These are phyloP conservation scores for Geotrichum cucujoidarum DNA, from an alignment of 1,139 yeast species.

Conservation along the genomic window DNA sequence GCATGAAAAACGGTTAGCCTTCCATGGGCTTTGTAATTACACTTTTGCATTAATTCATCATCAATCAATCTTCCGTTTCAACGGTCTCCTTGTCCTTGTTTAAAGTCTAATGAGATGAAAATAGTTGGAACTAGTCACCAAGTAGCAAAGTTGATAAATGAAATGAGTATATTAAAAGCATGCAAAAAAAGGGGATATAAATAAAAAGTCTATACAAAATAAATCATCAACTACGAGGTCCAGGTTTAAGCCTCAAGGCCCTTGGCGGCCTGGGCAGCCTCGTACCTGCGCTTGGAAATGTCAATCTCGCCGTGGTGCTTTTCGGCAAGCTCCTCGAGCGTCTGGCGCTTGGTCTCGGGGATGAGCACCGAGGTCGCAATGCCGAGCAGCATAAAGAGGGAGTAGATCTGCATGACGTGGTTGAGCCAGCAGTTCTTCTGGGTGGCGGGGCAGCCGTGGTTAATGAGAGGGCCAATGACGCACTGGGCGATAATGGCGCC, in stretches of 20 bases:
- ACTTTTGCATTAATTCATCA: too few relatives aligned
- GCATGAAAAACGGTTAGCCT: too few relatives aligned
- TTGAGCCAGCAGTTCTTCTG: constrained; percentile 71
- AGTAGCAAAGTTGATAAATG: neutral
- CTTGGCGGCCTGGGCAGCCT: constrained; percentile 9
- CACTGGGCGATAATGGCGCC: constrained; percentile 85
- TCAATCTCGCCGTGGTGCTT: constrained; percentile 73
- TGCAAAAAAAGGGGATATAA: too few relatives aligned
- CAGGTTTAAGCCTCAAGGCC: neutral
- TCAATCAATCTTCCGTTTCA: too few relatives aligned
- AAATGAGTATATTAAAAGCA: neutral
- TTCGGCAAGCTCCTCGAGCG: constrained; percentile 76
- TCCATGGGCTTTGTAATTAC: too few relatives aligned
- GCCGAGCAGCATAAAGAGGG: constrained; percentile 83
- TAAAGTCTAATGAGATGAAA: too few relatives aligned
- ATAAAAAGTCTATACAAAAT: too few relatives aligned
- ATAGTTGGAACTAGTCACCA: neutral
- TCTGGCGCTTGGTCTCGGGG: constrained; percentile 88
- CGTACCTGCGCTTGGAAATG: constrained; percentile 37
- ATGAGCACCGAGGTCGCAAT: constrained; percentile 56
- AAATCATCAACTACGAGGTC: too few relatives aligned
- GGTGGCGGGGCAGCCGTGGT: constrained; percentile 65
- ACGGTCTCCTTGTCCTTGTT: too few relatives aligned
- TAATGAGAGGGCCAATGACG: constrained; percentile 66
- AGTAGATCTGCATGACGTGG: constrained; percentile 89